Base-by-base conservation (phyloP, 371 early-diverging fungal species). In the Nematocida displodere region DNA sequence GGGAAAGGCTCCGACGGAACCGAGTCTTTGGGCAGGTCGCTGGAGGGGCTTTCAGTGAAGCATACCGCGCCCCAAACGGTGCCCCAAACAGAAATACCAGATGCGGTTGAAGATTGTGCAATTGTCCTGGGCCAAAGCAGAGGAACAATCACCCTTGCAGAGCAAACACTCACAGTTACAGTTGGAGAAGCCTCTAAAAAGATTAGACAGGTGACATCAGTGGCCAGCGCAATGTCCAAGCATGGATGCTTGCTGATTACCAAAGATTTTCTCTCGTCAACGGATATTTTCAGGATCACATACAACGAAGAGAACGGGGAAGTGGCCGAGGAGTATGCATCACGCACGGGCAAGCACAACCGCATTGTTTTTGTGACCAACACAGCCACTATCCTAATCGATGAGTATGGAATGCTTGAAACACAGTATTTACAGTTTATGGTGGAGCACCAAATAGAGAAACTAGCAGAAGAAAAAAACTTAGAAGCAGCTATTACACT, bases 361-460 rank as follows among this genome's bases (percentile, higher is more conserved):
- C 48, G 24, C 49, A 29, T 71, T 24, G 34, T 71, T 3, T 71
- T 71, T 71, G 62, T 34, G 4, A 42, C 49, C 4, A 22, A 29
- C 20, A 59, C 31, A 8, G 22, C 34, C 26, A 34, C 52, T 17
- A 42, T 71, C 20, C 20, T 61, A 15, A 62, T 58, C 17, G 48
- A 56, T 24, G 29, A 20, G 28, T 61, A 71, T 22, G 75, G 59
- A 3, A 71, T 61, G 61, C 61, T 71, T 17, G 75, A 71, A 50
- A 71, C 62, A 8, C 61, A 59, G 39, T 58, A 71, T 31, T 42
- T 49, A 5, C 17, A n/a, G 7, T 36, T 61, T 47, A 15, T 71
- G n/a, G 28, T 71, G 29, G 49, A 61, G 40, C 13, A 61, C 26
- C 13, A 58, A 22, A 29, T 71, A 31, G 48, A 37, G 13, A 22